Base-by-base conservation (phyloP, 768 basidiomycete species). In the Leccinum pellstonianum region DNA sequence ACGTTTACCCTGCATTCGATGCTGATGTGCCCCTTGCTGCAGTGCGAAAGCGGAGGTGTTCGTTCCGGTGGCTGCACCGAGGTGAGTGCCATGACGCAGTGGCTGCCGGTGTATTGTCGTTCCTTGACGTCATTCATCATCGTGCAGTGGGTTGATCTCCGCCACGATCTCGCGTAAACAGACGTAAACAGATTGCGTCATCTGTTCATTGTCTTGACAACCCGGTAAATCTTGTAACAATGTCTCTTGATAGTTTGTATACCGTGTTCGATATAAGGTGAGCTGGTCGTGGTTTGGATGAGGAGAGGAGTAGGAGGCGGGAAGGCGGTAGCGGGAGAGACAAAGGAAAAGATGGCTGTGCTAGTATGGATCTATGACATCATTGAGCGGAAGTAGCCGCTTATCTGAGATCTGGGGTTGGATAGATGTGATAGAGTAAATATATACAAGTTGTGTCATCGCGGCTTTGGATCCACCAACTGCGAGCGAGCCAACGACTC, bases 11-110 rank as follows among this genome's bases (percentile, higher is more conserved):
- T 53, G 46, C 51, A 46, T 56, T 62, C 46, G 59, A 63, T 14
- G 59, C 64, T 71, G 46, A 71, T 35, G 33, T 54, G 46, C 55
- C 35, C 52, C 50, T 56, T 33, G 37, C 35, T 62, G 57, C 77
- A 91, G 90, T 72, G 78, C 82, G 1, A 77, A 81, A 15, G 93
- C 92, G 17, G 93, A 96, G 72, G 95, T 97, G 25, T 96, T 95
- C 75, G 79, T 85, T 61, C 93, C 95, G 52, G 77, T 93, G 60
- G 81, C 88, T 37, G 90, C 91, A n/a, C 93, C 94, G 21, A 92
- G 90, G 91, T 90, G 64, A 66, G 83, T 70, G 54, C 6, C 31
- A 68, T 70, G 67, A 73, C 70, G 70, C 68, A 63, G 23, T 38
- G 38, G 52, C 33, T 48, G 46, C 54, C 19, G 53, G 21, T 50